phyloP scores from a whole-genome alignment of 352 stramenopile species.

The Aphanomyces invadans region DNA sequence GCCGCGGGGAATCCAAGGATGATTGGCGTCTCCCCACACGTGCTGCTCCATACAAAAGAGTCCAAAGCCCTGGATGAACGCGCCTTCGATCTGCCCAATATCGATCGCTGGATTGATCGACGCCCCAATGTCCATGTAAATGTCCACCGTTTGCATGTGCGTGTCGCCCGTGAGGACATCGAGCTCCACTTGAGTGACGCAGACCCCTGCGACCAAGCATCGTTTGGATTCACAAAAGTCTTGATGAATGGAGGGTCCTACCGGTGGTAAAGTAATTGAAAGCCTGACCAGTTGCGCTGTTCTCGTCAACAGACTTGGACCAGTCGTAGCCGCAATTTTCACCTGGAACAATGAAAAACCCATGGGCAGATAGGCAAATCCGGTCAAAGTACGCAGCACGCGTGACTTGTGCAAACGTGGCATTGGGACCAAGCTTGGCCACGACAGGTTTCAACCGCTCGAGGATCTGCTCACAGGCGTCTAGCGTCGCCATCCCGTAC shows the following conservation, averaged over 20 bases:
- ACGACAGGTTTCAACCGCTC: slow-evolving; percentile 80
- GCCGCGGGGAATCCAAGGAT: slow-evolving; percentile 89
- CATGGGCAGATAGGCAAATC: slow-evolving; percentile 92
- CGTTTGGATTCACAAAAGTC: neutral
- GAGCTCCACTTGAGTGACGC: slow-evolving; percentile 90
- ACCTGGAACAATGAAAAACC: slow-evolving; percentile 91
- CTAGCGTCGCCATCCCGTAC: slow-evolving; percentile 95
- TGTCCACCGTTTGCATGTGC: slow-evolving; percentile 68
- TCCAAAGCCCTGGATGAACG: slow-evolving; percentile 95
- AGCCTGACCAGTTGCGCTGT: slow-evolving; percentile 81
- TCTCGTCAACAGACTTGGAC: slow-evolving; percentile 76
- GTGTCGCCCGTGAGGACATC: slow-evolving; percentile 94
- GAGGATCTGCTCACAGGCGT: slow-evolving; percentile 94
- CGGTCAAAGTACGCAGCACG: slow-evolving; percentile 88
- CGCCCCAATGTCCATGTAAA: slow-evolving; percentile 89
- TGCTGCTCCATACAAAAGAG: slow-evolving; percentile 92
- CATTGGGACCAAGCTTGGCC: slow-evolving; percentile 58
- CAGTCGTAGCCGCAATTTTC: slow-evolving; percentile 92
- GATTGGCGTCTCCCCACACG: slow-evolving; percentile 90
- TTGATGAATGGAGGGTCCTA: neutral
- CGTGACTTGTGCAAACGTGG: slow-evolving; percentile 75
- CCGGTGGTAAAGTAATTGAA: slow-evolving; percentile 97
- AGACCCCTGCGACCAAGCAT: slow-evolving; percentile 41
- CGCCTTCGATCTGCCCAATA: slow-evolving; percentile 97
- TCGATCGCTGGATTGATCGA: slow-evolving; percentile 96